These are phyloP conservation scores for Chalciporus pseudorubinellus DNA, from an alignment of 768 basidiomycete species.

Conservation along the genomic window DNA sequence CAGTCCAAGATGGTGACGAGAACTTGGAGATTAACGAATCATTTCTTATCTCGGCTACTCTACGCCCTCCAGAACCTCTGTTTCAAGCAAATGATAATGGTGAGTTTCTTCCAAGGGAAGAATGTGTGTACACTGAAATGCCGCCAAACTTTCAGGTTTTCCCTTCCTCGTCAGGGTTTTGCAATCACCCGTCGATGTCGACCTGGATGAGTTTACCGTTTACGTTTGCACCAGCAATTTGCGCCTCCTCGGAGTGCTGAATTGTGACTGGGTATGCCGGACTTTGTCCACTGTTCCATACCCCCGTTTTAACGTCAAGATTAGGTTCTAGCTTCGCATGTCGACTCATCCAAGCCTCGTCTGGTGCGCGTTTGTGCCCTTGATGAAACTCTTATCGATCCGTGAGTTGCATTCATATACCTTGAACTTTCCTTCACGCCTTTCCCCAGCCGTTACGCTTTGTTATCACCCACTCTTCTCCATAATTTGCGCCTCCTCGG, in stretches of 20 bases:
- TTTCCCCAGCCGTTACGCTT: slow-evolving; percentile 34
- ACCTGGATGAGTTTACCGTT: slow-evolving; percentile 52
- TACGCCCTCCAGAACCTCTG: slow-evolving; percentile 23
- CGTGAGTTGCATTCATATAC: neutral
- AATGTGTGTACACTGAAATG: neutral
- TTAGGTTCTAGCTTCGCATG: slow-evolving; percentile 52
- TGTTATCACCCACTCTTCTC: slow-evolving; percentile 48
- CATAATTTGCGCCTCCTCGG: slow-evolving; percentile 47
- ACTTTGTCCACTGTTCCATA: too few relatives aligned
- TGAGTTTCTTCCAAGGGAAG: slow-evolving; percentile 1
- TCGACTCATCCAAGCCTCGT: slow-evolving; percentile 38
- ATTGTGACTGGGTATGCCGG: slow-evolving; percentile 72
- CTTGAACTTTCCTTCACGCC: too few relatives aligned
- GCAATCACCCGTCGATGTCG: slow-evolving; percentile 28
- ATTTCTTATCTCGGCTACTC: slow-evolving; percentile 59
- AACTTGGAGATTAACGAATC: slow-evolving; percentile 67
- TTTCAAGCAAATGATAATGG: slow-evolving; percentile 6
- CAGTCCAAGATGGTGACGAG: slow-evolving; percentile 34
- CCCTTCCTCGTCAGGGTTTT: slow-evolving; percentile 34
- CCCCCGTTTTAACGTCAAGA: slow-evolving; percentile 4
- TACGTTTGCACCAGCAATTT: slow-evolving; percentile 66
- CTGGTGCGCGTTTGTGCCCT: slow-evolving; percentile 58
- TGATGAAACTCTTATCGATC: slow-evolving; percentile 39
- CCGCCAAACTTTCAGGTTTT: slow-evolving; percentile 7
- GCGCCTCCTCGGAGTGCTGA: slow-evolving; percentile 60